Base-by-base conservation (phyloP, 2,329 filamentous ascomycete genomes). In the Colletotrichum ledebouriae region DNA sequence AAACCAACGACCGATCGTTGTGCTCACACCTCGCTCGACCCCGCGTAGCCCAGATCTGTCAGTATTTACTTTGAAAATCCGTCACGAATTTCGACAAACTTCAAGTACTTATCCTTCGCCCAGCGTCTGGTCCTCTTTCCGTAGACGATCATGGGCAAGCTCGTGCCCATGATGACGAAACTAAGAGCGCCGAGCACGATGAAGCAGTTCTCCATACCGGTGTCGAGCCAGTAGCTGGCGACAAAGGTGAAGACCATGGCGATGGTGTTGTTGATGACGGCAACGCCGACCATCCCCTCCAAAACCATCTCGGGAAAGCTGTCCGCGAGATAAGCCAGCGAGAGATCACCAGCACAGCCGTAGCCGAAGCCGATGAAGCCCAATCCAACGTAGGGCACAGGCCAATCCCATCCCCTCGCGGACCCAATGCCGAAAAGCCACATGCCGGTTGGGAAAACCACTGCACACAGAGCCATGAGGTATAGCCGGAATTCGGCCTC, bases 301-400 rank as follows among this genome's bases (percentile, higher is more conserved):
- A 87, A 76, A 6, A 87, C 82, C 81, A 86, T 86, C 39, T 86
- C 85, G 1, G 85, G 85, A 66, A 87, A 87, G 3, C 82, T 83
- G 67, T 87, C 86, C 71, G 85, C 85, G 4, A 87, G 76, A 67
- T 87, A 87, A 0, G 85, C 83, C 79, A 86, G 82, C 61, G 82
- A 80, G 65, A 89, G 73, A 74, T 88, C 86, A 6, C 86, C 86
- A 2, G 85, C 85, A 58, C 86, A 88, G 7, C 86, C 86, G 75
- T 86, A 88, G 2, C 86, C 86, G 62, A 89, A 88, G 4, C 86
- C 86, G 33, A 87, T 87, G 71, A 88, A 83, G 3, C 84, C 86
- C 0, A 88, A 76, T 2, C 85, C 86, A 13, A 88, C 77, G 61
- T 88, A 88, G 0, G 86, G 83, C 9, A 78, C 78, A 1, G 82